A percentile compares a stretch with the other conserved stretches of the same genome.
These are phyloP conservation scores for Phytophthora fragariaefolia DNA, from an alignment of 352 stramenopile genomes.

Conservation along the genomic window DNA sequence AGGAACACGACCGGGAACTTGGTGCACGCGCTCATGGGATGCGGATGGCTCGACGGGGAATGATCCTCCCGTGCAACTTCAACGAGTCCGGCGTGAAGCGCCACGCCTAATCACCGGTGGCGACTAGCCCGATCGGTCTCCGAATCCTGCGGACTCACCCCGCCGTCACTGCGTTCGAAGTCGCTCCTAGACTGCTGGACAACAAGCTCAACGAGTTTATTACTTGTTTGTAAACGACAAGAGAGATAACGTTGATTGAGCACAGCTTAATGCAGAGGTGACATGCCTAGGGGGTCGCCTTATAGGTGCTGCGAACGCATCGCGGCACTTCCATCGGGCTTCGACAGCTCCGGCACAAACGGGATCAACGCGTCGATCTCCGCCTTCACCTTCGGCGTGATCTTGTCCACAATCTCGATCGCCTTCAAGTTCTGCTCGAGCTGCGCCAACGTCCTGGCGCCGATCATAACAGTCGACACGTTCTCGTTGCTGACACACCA, in stretches of 20 bases:
- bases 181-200: too few relatives aligned
- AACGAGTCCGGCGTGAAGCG: neutral
- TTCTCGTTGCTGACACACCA: too few relatives aligned
- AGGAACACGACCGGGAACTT: conserved; percentile 71
- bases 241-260: too few relatives aligned
- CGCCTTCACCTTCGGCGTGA: too few relatives aligned
- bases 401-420: neutral
- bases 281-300: too few relatives aligned
- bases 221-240: too few relatives aligned
- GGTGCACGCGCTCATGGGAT: conserved; percentile 42
- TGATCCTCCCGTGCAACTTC: neutral
- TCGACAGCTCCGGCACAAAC: conserved; percentile 3
- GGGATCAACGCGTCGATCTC: neutral
- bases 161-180: too few relatives aligned
- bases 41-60: neutral
- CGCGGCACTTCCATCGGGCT: neutral
- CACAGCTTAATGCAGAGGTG: too few relatives aligned
- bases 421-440: conserved; percentile 4
- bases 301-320: neutral
- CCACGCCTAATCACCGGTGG: too few relatives aligned
- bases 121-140: too few relatives aligned
- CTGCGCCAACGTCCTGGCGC: neutral
- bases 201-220: too few relatives aligned
- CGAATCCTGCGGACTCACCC: too few relatives aligned
- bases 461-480: conserved; percentile 1